A percentile compares a stretch with the other conserved stretches of the same genome.
Evolutionary conservation across 1,139 yeast genomes (phyloP).

Genomic region (Nakaseomyces uthaithaninus): DNA sequence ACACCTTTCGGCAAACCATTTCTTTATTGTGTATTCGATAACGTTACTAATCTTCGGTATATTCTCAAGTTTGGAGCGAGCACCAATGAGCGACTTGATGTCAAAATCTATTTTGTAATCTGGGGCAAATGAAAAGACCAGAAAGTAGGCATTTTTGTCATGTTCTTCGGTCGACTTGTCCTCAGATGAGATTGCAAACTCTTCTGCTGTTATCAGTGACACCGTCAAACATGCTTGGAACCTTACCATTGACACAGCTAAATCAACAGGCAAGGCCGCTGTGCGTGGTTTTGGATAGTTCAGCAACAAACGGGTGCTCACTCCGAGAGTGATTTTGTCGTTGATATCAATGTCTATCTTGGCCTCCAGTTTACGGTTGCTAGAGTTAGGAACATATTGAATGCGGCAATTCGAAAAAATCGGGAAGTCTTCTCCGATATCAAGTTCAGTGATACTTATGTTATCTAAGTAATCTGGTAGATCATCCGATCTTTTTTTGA

Average conservation of each 20-base stretch:
- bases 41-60: slow-evolving; percentile 85
- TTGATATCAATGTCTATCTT: slow-evolving; percentile 88
- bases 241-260: slow-evolving; percentile 80
- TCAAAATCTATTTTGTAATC: slow-evolving; percentile 84
- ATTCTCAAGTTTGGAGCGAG: slow-evolving; percentile 84
- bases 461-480: slow-evolving; percentile 76
- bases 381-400: slow-evolving; percentile 40
- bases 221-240: slow-evolving; percentile 90
- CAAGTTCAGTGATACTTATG: slow-evolving; percentile 75
- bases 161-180: slow-evolving; percentile 23
- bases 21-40: slow-evolving; percentile 71
- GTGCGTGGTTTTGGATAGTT: slow-evolving; percentile 82
- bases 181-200: slow-evolving; percentile 45
- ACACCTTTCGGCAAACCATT: slow-evolving; percentile 88
- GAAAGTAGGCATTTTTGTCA: slow-evolving; percentile 38
- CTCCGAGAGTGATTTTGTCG: slow-evolving; percentile 82
- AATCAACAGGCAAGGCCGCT: slow-evolving; percentile 75
- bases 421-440: slow-evolving; percentile 93
- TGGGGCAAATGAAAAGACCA: slow-evolving; percentile 84
- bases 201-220: slow-evolving; percentile 39
- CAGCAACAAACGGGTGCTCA: slow-evolving; percentile 71
- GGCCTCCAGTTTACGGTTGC: slow-evolving; percentile 57
- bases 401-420: slow-evolving; percentile 90
- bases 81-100: slow-evolving; percentile 80
- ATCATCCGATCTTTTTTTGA: slow-evolving; percentile 32